Evolutionary conservation across 2,329 filamentous ascomycete genomes (phyloP), one percentile per base, ranked within the genome.

Genomic region (Colletotrichum lindemuthianum): DNA sequence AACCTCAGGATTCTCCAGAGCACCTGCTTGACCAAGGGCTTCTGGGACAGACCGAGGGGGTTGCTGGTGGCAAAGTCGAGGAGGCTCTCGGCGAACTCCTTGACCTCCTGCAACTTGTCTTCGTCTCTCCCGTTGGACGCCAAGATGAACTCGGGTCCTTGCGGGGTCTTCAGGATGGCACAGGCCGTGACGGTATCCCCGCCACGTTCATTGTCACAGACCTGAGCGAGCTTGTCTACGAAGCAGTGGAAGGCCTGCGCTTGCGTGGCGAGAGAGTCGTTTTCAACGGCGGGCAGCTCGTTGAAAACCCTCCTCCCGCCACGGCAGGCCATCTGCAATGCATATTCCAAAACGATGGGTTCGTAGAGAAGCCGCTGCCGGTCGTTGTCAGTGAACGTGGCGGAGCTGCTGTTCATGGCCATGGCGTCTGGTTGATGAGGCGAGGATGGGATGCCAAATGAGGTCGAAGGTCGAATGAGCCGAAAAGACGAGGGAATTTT

Each of bases 161-260:
- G 68, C 1, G 67, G 68, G 2, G 69, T 65, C 6, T 77, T 69
- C 2, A 77, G 67, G 2, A 78, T 63, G 0, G 69, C 59, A 34
- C 76, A 55, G 0, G 75, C 69, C 0, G 76, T 72, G 8, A 78
- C 73, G 0, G 72, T 77, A 3, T 33, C 55, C 4, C 75, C 76
- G 3, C 73, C 67, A 15, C 68, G 71, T 7, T 53, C 33, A 2
- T 59, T 71, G 41, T 77, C 75, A 52, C 75, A 77, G 3, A 75
- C 66, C 15, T 70, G 70, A 0, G 73, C 71, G 1, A 78, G 67
- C 8, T 69, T 72, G 40, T 75, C 68, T 1, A 77, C 68, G 10
- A 74, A 78, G 0, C 15, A 53, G 3, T 71, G 70, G 11, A 75
- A 76, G 4, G 58, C 59, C 34, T 73, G 65, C n/a, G 72, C 70